These are phyloP conservation scores for Aureobasidium sp. DNA, from an alignment of 2,329 filamentous ascomycete genomes.

Conservation along the genomic window DNA sequence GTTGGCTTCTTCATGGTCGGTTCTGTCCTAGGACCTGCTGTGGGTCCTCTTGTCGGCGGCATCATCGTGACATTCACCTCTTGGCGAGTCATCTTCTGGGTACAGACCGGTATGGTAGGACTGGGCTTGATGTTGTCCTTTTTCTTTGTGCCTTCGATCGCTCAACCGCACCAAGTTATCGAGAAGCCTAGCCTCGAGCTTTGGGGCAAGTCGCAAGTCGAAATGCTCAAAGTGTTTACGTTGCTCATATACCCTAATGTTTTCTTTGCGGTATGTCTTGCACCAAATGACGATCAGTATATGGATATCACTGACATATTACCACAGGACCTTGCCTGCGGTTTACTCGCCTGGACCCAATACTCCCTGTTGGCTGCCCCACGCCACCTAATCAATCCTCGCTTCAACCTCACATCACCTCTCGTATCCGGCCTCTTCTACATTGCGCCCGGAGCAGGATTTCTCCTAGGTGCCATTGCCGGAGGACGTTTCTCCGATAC, in stretches of 20 bases:
- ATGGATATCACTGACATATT: not conserved
- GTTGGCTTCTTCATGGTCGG: constrained; percentile 64
- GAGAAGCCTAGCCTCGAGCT: not conserved
- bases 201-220: constrained; percentile 43
- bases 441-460: constrained; percentile 59
- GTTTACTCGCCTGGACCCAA: constrained; percentile 62
- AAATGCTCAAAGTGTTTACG: constrained; percentile 52
- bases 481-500: constrained; percentile 60
- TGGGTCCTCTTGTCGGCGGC: constrained; percentile 53
- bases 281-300: too few relatives aligned
- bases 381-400: constrained; percentile 61
- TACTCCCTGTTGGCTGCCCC: constrained; percentile 57
- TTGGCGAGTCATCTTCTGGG: constrained; percentile 70
- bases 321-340: constrained; percentile 37
- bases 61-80: constrained; percentile 62
- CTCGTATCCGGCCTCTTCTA: constrained; percentile 62
- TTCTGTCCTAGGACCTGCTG: constrained; percentile 53
- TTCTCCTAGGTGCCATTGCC: constrained; percentile 55
- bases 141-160: constrained; percentile 47
- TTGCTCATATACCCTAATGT: constrained; percentile 60
- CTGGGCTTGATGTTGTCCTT: constrained; percentile 49
- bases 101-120: constrained; percentile 57
- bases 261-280: constrained; percentile 41
- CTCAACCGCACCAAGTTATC: not conserved
- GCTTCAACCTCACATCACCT: constrained; percentile 56